Evolutionary conservation across 2,329 filamentous ascomycete species (phyloP), one percentile per base, ranked within the genome.

Genomic region (Ophiostoma piceae): DNA sequence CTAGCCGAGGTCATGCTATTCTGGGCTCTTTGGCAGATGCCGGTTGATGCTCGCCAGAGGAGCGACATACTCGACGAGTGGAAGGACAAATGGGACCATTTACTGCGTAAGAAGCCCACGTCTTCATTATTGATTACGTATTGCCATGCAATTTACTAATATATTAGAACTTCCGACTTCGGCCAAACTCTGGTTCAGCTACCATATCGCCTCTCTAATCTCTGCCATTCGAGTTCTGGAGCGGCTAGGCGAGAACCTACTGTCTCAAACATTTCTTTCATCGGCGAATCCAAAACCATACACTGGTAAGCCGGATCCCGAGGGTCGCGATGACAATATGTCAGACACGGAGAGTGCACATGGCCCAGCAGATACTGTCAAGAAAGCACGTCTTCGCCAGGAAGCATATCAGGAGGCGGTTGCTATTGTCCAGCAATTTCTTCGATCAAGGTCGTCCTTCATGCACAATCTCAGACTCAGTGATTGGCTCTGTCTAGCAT

Each of bases 1-100:
- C 65, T 66, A 9, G 65, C 65, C 26, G 65, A 66, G 39, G 65
- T 66, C 37, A 66, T 66, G 65, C 65, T 66, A 4, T 66, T 66
- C n/a, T 66, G 65, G 65, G 39, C 65, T 11, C 65, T 66, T 11
- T 66, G 65, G 65, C 65, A 66, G 12, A 66, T 66, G 39, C 65
- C 65, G 12, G 65, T 66, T 3, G 65, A 66, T 32, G 65, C 65
- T 26, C 39, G 37, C 11, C 37, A 66, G 65, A 39, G 65, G 11
- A 66, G 65, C 19, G 65, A 66, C 14, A 66, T 66, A 11, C 37
- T 66, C n/a, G 22, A 29, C 22, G 65, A 66, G 37, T 66, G 65
- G 65, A 66, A 66, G 39, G 39, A 66, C 11, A 66, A 66, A 39
- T 66, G 65, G 65, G 35, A 66, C 9, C 65, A 66, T 43, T n/a